Evolutionary conservation across 202 grass and related monocot species (phyloP).

Genomic region (Thinopyrum obtusiflorum): DNA sequence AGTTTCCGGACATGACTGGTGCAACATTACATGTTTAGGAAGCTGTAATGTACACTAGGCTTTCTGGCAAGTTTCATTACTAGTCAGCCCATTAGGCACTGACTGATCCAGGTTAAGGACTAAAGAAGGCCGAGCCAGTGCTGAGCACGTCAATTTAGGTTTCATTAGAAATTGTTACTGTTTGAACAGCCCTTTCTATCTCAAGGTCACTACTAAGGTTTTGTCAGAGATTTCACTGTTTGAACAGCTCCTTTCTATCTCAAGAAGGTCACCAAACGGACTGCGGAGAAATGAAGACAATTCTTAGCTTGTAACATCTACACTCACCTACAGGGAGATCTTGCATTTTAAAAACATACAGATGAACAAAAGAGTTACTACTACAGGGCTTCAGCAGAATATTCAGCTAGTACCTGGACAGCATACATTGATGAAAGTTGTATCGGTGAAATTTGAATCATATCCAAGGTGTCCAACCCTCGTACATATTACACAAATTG

Average conservation of each 20-base stretch:
- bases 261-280: constrained; percentile 10
- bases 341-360: constrained; percentile 25
- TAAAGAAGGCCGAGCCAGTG: neutral
- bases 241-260: constrained; percentile 8
- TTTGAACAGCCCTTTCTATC: constrained; percentile 27
- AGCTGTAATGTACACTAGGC: neutral
- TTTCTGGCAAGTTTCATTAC: neutral
- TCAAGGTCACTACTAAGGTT: neutral
- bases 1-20: neutral
- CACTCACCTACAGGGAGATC: neutral
- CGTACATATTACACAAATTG: constrained; percentile 99
- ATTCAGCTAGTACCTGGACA: constrained; percentile 38
- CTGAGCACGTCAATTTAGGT: neutral
- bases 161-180: neutral
- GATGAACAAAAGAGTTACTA: constrained; percentile 4
- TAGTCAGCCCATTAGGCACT: neutral
- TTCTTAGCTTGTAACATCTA: neutral
- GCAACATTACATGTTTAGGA: neutral
- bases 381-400: constrained; percentile 15
- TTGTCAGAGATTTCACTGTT: constrained; percentile 1
- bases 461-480: constrained; percentile 99
- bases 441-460: constrained; percentile 34
- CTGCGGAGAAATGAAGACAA: constrained; percentile 17
- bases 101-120: neutral
- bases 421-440: constrained; percentile 16